Conservation (phyloP, 176 grass and related monocot genomes). For the Bothriochloa decipiens region DNA sequence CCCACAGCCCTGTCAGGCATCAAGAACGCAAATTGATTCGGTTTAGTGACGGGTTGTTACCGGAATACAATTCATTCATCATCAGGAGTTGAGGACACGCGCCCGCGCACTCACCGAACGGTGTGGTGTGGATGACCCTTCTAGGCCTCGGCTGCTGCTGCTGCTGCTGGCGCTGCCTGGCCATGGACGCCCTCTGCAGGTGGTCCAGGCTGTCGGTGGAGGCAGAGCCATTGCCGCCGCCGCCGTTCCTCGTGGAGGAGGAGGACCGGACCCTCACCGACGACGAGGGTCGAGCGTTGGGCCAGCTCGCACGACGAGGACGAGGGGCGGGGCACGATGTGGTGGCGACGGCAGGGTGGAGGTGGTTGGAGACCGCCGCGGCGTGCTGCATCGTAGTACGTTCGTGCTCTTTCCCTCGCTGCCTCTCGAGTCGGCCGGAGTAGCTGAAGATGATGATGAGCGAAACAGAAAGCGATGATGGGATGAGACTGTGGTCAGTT, state of each 20-base stretch:
- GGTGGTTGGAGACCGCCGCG: neutral
- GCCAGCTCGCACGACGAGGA: neutral
- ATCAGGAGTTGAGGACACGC: neutral
- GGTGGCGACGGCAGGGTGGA: neutral
- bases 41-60: neutral
- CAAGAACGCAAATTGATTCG: neutral
- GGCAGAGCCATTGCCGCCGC: neutral
- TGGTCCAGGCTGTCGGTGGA: constrained; percentile 52
- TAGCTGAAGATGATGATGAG: neutral
- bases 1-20: constrained; percentile 50
- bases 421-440: neutral
- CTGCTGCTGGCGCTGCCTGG: neutral
- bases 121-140: constrained; percentile 33
- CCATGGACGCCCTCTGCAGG: constrained; percentile 37
- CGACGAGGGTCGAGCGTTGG: neutral
- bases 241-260: constrained; percentile 31
- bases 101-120: constrained; percentile 42
- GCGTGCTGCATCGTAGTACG: neutral
- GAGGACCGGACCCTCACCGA: neutral
- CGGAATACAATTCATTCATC: neutral
- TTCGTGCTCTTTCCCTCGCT: neutral
- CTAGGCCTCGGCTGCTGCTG: neutral
- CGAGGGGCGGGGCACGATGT: neutral
- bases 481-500: neutral
- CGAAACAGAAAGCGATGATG: neutral